Percentiles rank a stretch among this genome's conserved stretches.
These are phyloP conservation scores for Rhynchosporium agropyri DNA, from an alignment of 2,329 filamentous ascomycete species.

Conservation along the genomic window DNA sequence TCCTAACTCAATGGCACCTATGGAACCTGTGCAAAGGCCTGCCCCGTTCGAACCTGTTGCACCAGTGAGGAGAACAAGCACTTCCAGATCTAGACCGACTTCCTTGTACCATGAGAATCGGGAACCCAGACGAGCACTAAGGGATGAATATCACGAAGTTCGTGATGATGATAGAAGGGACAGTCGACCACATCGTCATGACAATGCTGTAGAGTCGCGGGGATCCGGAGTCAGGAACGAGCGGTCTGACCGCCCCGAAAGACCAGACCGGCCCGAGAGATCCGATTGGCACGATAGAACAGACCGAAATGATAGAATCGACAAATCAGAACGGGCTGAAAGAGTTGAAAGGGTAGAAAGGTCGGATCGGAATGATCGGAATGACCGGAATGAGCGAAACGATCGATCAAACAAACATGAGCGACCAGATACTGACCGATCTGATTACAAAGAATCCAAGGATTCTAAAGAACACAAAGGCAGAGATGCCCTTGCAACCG, in stretches of 20 bases:
- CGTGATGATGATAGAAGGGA: slow-evolving; percentile 38
- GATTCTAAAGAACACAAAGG: slow-evolving; percentile 35
- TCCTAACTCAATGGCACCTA: slow-evolving; percentile 31
- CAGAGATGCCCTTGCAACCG: slow-evolving; percentile 39
- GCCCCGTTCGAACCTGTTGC: slow-evolving; percentile 35
- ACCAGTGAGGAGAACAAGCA: slow-evolving; percentile 42
- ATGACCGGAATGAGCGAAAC: slow-evolving; percentile 15
- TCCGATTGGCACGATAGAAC: slow-evolving; percentile 8
- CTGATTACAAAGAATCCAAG: slow-evolving; percentile 23
- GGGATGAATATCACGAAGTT: slow-evolving; percentile 41
- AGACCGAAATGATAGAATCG: slow-evolving; percentile 21
- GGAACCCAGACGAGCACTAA: slow-evolving; percentile 30
- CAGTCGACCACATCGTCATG: slow-evolving; percentile 33
- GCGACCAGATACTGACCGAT: slow-evolving; percentile 21
- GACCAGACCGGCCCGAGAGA: slow-evolving; percentile 29
- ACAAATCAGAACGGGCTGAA: slow-evolving; percentile 17
- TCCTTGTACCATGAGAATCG: slow-evolving; percentile 38
- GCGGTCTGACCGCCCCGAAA: slow-evolving; percentile 20
- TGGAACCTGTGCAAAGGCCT: slow-evolving; percentile 37
- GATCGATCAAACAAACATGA: slow-evolving; percentile 28
- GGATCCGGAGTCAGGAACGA: slow-evolving; percentile 35
- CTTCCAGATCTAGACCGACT: slow-evolving; percentile 38
- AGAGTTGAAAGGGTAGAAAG: slow-evolving; percentile 21
- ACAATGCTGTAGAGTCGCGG: slow-evolving; percentile 38
- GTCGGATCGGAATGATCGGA: slow-evolving; percentile 19